phyloP scores from a whole-genome alignment of 306 rosid species.

The Cicer cuneatum region DNA sequence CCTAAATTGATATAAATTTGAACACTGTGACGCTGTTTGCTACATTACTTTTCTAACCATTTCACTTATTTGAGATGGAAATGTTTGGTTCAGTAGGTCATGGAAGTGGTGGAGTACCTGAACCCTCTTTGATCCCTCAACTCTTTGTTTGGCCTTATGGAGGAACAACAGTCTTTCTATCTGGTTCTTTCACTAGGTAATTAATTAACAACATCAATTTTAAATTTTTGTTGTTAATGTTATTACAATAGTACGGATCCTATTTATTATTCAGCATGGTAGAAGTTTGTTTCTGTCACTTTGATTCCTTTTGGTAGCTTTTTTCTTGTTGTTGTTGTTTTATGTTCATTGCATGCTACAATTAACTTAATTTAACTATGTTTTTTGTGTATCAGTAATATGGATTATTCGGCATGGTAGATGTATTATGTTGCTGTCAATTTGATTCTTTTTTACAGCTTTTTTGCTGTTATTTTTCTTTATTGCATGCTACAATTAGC shows the following conservation, averaged over 20 bases:
- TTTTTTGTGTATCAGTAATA: background rate
- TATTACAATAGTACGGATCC: no score
- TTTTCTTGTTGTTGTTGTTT: no score
- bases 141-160: background rate
- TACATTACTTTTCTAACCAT: background rate
- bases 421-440: background rate
- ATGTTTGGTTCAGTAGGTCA: background rate
- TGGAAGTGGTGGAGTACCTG: background rate
- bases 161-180: background rate
- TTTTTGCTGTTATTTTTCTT: background rate
- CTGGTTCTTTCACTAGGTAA: background rate
- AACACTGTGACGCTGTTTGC: background rate
- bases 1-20: background rate
- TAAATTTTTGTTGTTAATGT: background rate
- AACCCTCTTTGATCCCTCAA: background rate
- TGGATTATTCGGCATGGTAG: background rate
- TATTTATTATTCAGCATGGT: background rate
- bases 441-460: background rate
- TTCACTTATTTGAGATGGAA: background rate
- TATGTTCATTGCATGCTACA: background rate
- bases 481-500: background rate
- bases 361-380: conserved; percentile 28
- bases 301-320: background rate
- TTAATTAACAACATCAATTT: background rate
- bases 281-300: background rate